phyloP scores from a whole-genome alignment of 2,329 filamentous ascomycete species.

The Hypoxylon sp. region DNA sequence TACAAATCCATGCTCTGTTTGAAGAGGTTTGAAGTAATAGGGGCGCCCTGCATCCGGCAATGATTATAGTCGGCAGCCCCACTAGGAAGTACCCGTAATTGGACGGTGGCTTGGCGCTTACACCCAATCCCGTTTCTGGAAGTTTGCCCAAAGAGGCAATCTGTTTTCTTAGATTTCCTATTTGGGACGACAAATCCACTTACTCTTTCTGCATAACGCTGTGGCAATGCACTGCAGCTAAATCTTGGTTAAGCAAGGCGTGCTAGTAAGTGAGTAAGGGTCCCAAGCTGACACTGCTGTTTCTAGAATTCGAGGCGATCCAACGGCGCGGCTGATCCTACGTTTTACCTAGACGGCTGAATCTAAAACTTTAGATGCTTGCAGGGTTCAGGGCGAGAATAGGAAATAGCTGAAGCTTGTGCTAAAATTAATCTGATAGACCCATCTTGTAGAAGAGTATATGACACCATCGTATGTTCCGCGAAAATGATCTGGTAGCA shows the following conservation, averaged over 20 bases:
- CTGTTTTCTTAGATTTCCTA: slow-evolving; percentile 12
- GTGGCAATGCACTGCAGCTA: slow-evolving; percentile 1
- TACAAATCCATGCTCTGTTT: background rate
- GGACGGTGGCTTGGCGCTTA: slow-evolving; percentile 14
- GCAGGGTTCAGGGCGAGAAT: slow-evolving; percentile 12
- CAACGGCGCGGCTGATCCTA: slow-evolving; percentile 14
- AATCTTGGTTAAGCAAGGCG: slow-evolving; percentile 1
- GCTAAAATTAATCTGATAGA: slow-evolving; percentile 14
- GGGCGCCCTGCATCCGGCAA: slow-evolving; percentile 8
- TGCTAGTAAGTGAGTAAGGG: slow-evolving; percentile 1
- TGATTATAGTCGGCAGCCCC: slow-evolving; percentile 2
- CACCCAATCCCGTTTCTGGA: slow-evolving; percentile 17
- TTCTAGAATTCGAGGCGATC: slow-evolving; percentile 22
- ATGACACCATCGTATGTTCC: slow-evolving; percentile 28
- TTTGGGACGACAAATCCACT: slow-evolving; percentile 9
- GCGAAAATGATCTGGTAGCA: slow-evolving; percentile 12
- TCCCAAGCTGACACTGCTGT: slow-evolving; percentile 17
- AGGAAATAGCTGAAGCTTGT: slow-evolving; percentile 15
- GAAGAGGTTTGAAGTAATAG: slow-evolving; percentile 6
- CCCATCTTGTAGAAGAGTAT: slow-evolving; percentile 16
- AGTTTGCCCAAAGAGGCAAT: slow-evolving; percentile 15
- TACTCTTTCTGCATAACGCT: slow-evolving; percentile 1
- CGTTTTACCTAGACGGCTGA: slow-evolving; percentile 19
- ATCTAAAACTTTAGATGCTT: slow-evolving; percentile 5
- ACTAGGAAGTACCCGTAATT: slow-evolving; percentile 10